Base-by-base conservation (phyloP, 805 yeast genomes). In the Pichia occidentalis region DNA sequence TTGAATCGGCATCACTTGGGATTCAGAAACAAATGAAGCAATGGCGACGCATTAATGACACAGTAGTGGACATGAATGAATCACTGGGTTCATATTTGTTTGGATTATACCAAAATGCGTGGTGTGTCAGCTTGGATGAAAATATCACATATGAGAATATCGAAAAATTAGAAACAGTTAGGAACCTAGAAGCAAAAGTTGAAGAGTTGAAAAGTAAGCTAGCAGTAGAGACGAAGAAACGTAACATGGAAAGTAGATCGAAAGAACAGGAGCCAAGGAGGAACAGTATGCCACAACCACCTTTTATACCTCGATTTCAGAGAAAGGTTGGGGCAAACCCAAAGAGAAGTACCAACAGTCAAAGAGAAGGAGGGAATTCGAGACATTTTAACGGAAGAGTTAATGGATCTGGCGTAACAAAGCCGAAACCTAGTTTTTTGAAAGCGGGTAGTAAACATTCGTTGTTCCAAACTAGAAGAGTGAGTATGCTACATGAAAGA, bases 101-200 rank as follows among this genome's bases (percentile, higher is more conserved):
- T 51, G 95, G 95, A 2, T 60, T 86, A 34, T 75, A 81, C 53
- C 77, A 85, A 58, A 85, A 87, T 51, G 88, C 94, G 44, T 86
- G 92, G 80, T 84, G 95, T 59, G 82, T 82, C 20, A 87, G 83
- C 51, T 84, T 84, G 49, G 61, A 64, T 16, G 54, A 57, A 33
- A 44, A 55, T 3, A 56, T 60, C 1, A 50, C 43, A 6, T 36
- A 43, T 3, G 49, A 48, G 24, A 49, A 51, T 7, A 44, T 53
- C 54, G 37, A 26, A 19, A 48, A 51, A 25, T 37, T 42, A 28
- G 40, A 46, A 7, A 47, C 50, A 30, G 30, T 51, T 7, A 43
- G 38, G 27, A 45, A 44, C 14, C 14, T 55, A 5, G 42, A 50
- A 29, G 24, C 18, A 3, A 47, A 53, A 24, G 47, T 55, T 12